A percentile compares a stretch with the other conserved stretches of the same genome.
Conservation (phyloP, 208 protist species). For the Acanthamoeba sp. region DNA sequence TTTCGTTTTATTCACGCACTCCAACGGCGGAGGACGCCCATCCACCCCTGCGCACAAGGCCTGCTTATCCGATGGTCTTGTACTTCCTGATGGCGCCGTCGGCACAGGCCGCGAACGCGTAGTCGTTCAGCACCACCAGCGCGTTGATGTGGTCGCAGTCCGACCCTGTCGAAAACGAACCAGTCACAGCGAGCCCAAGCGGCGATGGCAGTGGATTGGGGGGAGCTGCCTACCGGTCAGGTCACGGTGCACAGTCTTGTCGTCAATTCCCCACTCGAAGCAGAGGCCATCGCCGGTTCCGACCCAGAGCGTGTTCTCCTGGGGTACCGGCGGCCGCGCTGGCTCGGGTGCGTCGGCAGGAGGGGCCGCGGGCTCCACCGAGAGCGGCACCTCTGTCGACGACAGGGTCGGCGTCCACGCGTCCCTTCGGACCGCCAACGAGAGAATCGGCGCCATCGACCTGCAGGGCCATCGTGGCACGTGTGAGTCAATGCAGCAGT, state of each 20-base stretch:
- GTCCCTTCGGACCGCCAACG: not conserved
- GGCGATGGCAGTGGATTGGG: not conserved
- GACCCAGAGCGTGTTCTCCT: slow-evolving; percentile 29
- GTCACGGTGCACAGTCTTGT: not conserved
- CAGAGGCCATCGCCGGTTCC: slow-evolving; percentile 33
- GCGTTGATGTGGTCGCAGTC: slow-evolving; percentile 51
- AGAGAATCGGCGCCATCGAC: not conserved
- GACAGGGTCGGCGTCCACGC: slow-evolving; percentile 25
- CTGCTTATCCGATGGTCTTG: slow-evolving; percentile 5
- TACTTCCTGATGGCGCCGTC: slow-evolving; percentile 48
- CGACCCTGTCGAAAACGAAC: not conserved
- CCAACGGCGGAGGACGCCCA: too few species aligned
- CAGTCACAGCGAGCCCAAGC: not conserved
- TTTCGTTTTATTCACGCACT: too few species aligned
- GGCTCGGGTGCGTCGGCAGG: not conserved
- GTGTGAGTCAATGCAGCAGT: too few species aligned
- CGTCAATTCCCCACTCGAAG: slow-evolving; percentile 43
- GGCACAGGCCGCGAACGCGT: not conserved
- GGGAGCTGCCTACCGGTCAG: not conserved
- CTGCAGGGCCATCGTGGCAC: too few species aligned
- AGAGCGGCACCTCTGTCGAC: slow-evolving; percentile 15
- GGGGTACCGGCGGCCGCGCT: not conserved
- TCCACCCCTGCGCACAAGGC: too few species aligned
- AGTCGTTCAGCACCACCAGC: slow-evolving; percentile 33
- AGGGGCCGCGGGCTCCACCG: not conserved